phyloP scores from a whole-genome alignment of 352 stramenopile genomes.

The Pythium aphanidermatum region DNA sequence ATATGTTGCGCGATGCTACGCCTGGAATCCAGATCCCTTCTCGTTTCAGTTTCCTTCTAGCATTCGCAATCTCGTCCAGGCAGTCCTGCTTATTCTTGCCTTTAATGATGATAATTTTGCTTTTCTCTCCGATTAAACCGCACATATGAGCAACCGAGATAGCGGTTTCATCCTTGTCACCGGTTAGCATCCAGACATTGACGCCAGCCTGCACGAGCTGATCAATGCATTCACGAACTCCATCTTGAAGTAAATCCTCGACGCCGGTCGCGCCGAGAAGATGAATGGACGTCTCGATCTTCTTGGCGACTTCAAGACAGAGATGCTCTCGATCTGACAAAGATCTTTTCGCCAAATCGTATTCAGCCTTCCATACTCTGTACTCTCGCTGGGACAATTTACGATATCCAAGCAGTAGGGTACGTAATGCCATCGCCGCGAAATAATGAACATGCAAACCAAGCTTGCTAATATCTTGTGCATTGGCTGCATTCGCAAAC shows the following conservation, averaged over 20 bases:
- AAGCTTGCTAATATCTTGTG: slow-evolving; percentile 70
- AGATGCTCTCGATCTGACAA: slow-evolving; percentile 52
- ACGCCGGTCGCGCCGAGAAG: slow-evolving; percentile 95
- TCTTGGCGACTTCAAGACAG: slow-evolving; percentile 60
- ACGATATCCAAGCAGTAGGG: slow-evolving; percentile 76
- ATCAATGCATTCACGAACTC: slow-evolving; percentile 94
- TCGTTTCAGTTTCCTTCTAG: slow-evolving; percentile 61
- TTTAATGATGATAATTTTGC: slow-evolving; percentile 81
- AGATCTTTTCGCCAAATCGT: slow-evolving; percentile 58
- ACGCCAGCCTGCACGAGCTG: slow-evolving; percentile 94
- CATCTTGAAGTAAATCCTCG: slow-evolving; percentile 96
- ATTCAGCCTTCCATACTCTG: slow-evolving; percentile 64
- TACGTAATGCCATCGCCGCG: slow-evolving; percentile 81
- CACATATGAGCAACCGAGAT: slow-evolving; percentile 98
- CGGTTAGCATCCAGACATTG: slow-evolving; percentile 99
- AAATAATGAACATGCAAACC: slow-evolving; percentile 85
- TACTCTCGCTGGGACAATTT: slow-evolving; percentile 59
- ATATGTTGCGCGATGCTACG: slow-evolving; percentile 63
- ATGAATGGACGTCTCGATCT: slow-evolving; percentile 80
- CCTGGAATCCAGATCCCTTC: slow-evolving; percentile 77
- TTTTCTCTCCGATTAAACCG: slow-evolving; percentile 80
- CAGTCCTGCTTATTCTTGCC: slow-evolving; percentile 74
- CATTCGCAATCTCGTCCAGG: slow-evolving; percentile 74
- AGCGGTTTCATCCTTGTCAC: slow-evolving; percentile 98
- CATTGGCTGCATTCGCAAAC: slow-evolving; percentile 69